These are phyloP conservation scores for Blepharisma undulans DNA, from an alignment of 169 alveolate genomes.

Conservation along the genomic window DNA sequence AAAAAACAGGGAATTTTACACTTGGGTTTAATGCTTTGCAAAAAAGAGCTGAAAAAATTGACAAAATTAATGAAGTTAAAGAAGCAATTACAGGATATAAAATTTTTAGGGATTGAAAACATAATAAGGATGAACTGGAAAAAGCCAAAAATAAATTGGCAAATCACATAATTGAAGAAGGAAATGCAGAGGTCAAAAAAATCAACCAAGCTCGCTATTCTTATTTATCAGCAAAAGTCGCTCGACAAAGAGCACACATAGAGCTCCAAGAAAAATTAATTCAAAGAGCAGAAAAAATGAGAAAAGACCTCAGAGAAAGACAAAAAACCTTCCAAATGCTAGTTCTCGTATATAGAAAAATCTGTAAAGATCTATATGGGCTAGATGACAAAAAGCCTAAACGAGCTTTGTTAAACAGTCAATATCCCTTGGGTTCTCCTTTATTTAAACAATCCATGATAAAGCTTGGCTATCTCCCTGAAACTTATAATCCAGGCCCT, in stretches of 20 bases:
- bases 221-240: constrained; percentile 18
- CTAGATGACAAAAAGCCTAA: not conserved
- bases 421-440: not conserved
- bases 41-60: not conserved
- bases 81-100: not conserved
- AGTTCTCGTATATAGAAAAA: not conserved
- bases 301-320: not conserved
- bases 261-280: not conserved
- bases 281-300: not conserved
- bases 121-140: not conserved
- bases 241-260: not conserved
- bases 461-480: constrained; percentile 2
- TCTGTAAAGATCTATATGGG: not conserved
- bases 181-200: not conserved
- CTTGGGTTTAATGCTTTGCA: not conserved
- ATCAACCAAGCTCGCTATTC: not conserved
- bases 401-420: not conserved
- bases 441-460: not conserved
- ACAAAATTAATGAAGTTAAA: not conserved
- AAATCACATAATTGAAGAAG: not conserved
- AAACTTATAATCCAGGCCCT: not conserved
- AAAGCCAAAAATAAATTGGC: constrained; percentile 12
- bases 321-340: not conserved
- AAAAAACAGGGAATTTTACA: constrained; percentile 18
- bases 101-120: not conserved